phyloP scores from a whole-genome alignment of 768 basidiomycete genomes.

The Leccinum rimulosum region DNA sequence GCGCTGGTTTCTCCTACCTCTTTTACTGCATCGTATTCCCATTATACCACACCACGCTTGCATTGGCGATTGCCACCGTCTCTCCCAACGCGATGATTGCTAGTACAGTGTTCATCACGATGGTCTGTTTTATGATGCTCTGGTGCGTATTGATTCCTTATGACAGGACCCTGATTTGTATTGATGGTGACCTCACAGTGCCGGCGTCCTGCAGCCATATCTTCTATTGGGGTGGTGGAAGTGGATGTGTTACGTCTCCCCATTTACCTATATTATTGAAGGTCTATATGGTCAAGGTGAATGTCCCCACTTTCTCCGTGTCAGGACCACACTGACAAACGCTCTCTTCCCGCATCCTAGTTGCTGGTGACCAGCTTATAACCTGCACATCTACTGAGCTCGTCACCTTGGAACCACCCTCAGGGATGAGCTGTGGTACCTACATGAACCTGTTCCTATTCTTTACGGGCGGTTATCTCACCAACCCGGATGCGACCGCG shows the following conservation, averaged over 20 bases:
- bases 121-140: conserved; percentile 41
- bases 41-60: conserved; percentile 44
- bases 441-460: conserved; percentile 53
- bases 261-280: conserved; percentile 51
- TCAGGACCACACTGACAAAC: not conserved
- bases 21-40: conserved; percentile 38
- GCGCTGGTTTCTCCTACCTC: conserved; percentile 42
- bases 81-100: conserved; percentile 42
- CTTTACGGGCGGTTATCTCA: conserved; percentile 52
- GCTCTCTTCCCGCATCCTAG: conserved; percentile 18
- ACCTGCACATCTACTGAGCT: conserved; percentile 53
- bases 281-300: conserved; percentile 34
- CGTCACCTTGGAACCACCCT: conserved; percentile 50
- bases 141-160: conserved; percentile 34
- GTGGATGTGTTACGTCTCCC: conserved; percentile 42
- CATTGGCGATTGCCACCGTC: conserved; percentile 40
- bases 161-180: not conserved
- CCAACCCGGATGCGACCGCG: conserved; percentile 49
- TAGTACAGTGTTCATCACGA: conserved; percentile 35
- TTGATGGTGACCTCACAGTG: conserved; percentile 26
- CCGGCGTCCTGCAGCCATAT: conserved; percentile 49
- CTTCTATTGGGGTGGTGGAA: conserved; percentile 34
- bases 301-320: not conserved
- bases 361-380: conserved; percentile 40
- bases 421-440: conserved; percentile 48